Evolutionary conservation across 2,329 filamentous ascomycete species (phyloP).

Genomic region (Sphaerulina vaccinii): DNA sequence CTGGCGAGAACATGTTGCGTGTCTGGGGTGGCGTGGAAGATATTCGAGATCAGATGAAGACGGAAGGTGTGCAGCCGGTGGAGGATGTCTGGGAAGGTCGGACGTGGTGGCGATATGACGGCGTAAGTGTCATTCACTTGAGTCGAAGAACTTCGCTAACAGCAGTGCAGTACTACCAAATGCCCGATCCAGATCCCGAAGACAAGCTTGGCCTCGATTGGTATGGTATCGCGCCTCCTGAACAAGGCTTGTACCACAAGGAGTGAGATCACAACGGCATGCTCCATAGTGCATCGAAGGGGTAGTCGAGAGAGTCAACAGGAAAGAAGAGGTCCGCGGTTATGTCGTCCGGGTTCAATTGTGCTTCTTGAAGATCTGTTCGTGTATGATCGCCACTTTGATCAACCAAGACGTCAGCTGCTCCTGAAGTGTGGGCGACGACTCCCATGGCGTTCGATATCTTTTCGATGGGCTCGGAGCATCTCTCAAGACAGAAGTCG

Average conservation of each 20-base stretch:
- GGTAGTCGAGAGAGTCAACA: neutral
- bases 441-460: conserved; percentile 37
- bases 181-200: conserved; percentile 38
- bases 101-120: conserved; percentile 38
- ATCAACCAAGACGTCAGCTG: no score
- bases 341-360: no score
- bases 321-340: no score
- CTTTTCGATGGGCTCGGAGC: conserved; percentile 39
- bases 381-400: no score
- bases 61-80: conserved; percentile 35
- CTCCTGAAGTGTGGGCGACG: no score
- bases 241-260: conserved; percentile 16
- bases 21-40: conserved; percentile 33
- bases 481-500: conserved; percentile 52
- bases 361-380: no score
- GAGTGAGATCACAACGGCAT: neutral
- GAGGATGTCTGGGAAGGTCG: conserved; percentile 40
- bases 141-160: neutral
- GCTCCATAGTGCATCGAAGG: neutral
- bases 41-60: conserved; percentile 35
- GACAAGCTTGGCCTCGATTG: conserved; percentile 37
- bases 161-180: conserved; percentile 27
- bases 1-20: conserved; percentile 42
- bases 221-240: conserved; percentile 32
- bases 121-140: conserved; percentile 19